Base-by-base conservation (phyloP, 768 basidiomycete species). In the Roridomyces roridus region DNA sequence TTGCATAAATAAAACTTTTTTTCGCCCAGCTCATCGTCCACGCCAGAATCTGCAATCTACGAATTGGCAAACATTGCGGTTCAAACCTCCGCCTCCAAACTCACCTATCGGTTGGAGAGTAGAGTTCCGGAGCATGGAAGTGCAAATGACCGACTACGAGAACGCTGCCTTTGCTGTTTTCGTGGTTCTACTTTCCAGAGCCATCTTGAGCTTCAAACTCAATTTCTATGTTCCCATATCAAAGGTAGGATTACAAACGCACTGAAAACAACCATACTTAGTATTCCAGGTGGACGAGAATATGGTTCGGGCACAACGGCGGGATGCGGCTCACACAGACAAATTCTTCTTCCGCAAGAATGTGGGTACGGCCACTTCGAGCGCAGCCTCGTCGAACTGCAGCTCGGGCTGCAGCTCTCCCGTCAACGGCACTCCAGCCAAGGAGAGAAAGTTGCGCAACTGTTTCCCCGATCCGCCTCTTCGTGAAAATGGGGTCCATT, bases 91-190 rank as follows among this genome's bases (percentile, higher is more conserved):
- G 12, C 96, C 97, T 24, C 88, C 92, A 5, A 88, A 91, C 51
- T 94, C 96, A 6, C 71, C 86, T 7, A 98, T 98, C 51, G 97
- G 96, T 28, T 99, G 97, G 97, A 83, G 97, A 36, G 96, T 98
- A 5, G 97, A 99, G 71, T 99, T 99, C 75, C 82, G 97, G 54
- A 94, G 92, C 70, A 98, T 98, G 97, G 97, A 99, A 71, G 95
- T 98, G 3, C 97, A 98, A 68, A 85, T 98, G 69, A 98, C 97
- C 9, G 97, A 99, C 75, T 99, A 95, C 67, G 97, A 98, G 77
- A 99, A 99, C 69, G 97, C 97, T 1, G 95, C 97, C 6, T 98
- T 94, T 71, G 86, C 94, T 29, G 85, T 98, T 40, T 98, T 99
- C 74, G 83, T 96, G 46, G 96, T 98, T 14, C 85, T 99, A 25